A percentile compares a stretch with the other conserved stretches of the same genome.
Conservation (phyloP, 2,329 filamentous ascomycete species). For the Cladosporium oxysporum region DNA sequence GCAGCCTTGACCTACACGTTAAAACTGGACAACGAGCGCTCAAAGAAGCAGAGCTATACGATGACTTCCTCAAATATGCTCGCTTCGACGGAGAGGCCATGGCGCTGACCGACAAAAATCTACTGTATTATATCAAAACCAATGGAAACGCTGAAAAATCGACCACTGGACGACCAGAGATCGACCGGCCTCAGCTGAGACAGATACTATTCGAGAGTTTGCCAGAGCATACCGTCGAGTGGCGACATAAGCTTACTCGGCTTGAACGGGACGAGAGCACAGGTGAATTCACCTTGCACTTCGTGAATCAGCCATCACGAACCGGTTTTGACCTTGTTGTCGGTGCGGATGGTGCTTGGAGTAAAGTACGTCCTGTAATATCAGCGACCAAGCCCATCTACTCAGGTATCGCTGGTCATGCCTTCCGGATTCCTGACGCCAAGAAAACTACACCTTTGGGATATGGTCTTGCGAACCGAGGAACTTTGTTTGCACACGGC, state of each 20-base stretch:
- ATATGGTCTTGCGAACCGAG: conserved; percentile 35
- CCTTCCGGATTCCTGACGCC: conserved; percentile 35
- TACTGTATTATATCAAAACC: conserved; percentile 30
- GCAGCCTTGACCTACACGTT: conserved; percentile 41
- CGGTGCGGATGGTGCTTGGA: conserved; percentile 49
- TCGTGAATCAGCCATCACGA: conserved; percentile 34
- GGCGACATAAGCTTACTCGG: conserved; percentile 35
- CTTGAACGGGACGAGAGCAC: conserved; percentile 25
- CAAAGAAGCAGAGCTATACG: conserved; percentile 36
- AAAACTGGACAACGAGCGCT: conserved; percentile 39
- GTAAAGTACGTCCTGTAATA: conserved; percentile 39
- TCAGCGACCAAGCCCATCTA: conserved; percentile 35
- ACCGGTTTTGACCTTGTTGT: conserved; percentile 46
- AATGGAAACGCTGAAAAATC: conserved; percentile 34
- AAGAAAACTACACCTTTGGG: conserved; percentile 29
- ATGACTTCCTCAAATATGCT: conserved; percentile 38
- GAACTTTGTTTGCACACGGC: conserved; percentile 36
- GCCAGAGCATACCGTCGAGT: conserved; percentile 32
- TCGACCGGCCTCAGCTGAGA: conserved; percentile 39
- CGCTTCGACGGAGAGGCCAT: conserved; percentile 48
- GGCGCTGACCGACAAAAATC: conserved; percentile 43
- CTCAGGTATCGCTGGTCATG: conserved; percentile 40
- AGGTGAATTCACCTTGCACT: conserved; percentile 27
- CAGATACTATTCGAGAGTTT: conserved; percentile 39
- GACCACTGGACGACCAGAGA: conserved; percentile 37